Evolutionary conservation across 306 rosid species (phyloP).

Genomic region (Cercis canadensis): DNA sequence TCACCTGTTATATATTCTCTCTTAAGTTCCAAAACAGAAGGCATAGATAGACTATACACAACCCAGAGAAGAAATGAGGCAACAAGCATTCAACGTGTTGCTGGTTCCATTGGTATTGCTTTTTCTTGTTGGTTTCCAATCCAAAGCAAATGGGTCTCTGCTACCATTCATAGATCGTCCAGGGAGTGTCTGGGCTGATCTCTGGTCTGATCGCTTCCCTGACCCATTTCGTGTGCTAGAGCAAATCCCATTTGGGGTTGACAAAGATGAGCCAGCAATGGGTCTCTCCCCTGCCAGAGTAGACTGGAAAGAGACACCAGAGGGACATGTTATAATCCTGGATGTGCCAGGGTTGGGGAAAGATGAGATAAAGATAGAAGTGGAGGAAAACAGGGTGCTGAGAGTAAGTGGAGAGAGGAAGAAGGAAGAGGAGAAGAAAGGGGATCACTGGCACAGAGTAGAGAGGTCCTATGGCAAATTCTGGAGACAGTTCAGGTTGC

Average conservation of each 20-base stretch:
- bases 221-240: slow-evolving; percentile 65
- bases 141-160: slow-evolving; percentile 51
- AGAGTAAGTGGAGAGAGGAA: slow-evolving; percentile 76
- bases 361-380: slow-evolving; percentile 70
- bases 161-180: slow-evolving; percentile 60
- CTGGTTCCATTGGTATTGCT: slow-evolving; percentile 34
- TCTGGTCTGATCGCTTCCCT: slow-evolving; percentile 45
- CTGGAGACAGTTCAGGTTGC: slow-evolving; percentile 72
- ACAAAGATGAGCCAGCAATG: slow-evolving; percentile 39
- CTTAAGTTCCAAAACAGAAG: not conserved
- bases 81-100: not conserved
- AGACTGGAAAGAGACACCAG: slow-evolving; percentile 78
- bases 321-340: slow-evolving; percentile 62
- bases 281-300: slow-evolving; percentile 52
- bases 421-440: slow-evolving; percentile 58
- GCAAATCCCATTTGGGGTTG: slow-evolving; percentile 60
- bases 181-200: slow-evolving; percentile 41
- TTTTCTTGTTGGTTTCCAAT: slow-evolving; percentile 31
- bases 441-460: slow-evolving; percentile 69
- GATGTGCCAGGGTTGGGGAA: slow-evolving; percentile 68
- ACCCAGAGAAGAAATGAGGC: slow-evolving; percentile 51
- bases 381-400: slow-evolving; percentile 58
- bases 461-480: slow-evolving; percentile 71
- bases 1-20: not conserved
- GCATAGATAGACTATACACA: no score